These are phyloP conservation scores for Coemansia sp. DNA, from an alignment of 192 early-diverging fungal species.

Conservation along the genomic window DNA sequence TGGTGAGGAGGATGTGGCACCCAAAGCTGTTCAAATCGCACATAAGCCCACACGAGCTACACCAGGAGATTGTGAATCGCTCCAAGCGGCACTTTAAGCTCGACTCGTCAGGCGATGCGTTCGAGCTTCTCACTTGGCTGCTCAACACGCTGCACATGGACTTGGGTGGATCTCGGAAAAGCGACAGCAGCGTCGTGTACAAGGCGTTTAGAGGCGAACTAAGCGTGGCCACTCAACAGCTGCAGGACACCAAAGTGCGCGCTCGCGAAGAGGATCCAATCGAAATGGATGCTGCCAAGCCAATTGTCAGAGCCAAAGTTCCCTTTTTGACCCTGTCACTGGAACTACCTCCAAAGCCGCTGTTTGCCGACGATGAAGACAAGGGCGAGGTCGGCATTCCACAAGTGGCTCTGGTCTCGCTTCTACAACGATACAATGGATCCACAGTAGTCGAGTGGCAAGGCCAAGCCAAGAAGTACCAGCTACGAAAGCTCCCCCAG, in stretches of 20 bases:
- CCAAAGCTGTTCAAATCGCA: constrained; percentile 90
- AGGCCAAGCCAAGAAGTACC: constrained; percentile 70
- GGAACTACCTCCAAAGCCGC: constrained; percentile 88
- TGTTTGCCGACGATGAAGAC: constrained; percentile 87
- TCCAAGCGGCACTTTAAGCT: constrained; percentile 81
- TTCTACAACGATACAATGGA: constrained; percentile 89
- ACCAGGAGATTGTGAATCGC: constrained; percentile 89
- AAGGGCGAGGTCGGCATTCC: constrained; percentile 83
- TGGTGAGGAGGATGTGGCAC: constrained; percentile 94
- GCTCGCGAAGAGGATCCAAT: constrained; percentile 26
- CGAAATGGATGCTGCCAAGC: constrained; percentile 29
- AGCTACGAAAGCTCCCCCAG: constrained; percentile 74
- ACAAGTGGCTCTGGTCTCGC: constrained; percentile 81
- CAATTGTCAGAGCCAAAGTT: constrained; percentile 17
- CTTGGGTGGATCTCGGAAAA: constrained; percentile 80
- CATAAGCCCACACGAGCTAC: constrained; percentile 92
- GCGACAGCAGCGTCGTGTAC: constrained; percentile 78
- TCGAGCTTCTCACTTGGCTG: constrained; percentile 91
- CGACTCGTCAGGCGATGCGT: constrained; percentile 79
- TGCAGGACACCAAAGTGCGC: constrained; percentile 51
- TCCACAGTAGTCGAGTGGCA: constrained; percentile 56
- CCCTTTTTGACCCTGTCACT: constrained; percentile 90
- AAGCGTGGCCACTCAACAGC: constrained; percentile 67
- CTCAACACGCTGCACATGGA: constrained; percentile 88
- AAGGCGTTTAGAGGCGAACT: constrained; percentile 87